Base-by-base conservation (phyloP, 2,329 filamentous ascomycete species). In the Fusarium annulatum region DNA sequence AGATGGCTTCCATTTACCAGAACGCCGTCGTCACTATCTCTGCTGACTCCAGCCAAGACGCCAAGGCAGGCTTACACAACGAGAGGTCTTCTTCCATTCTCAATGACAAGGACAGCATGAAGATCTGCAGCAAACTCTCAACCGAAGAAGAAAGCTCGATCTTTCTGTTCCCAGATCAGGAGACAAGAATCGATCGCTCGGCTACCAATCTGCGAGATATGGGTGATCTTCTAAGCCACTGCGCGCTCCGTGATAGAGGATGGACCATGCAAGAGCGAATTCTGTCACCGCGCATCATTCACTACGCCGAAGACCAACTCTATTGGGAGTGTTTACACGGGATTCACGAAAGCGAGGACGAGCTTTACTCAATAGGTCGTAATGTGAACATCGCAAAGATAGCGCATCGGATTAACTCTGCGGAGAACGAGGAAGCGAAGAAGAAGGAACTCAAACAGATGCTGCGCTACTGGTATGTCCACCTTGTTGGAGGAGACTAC, bases 261-360 rank as follows among this genome's bases (percentile, higher is more conserved):
- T 67, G 64, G 64, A 36, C 64, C 1, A 26, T 67, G 45, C 51
- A 66, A 66, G 64, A 67, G 28, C 51, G 64, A 8, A 66, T 52
- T 0, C n/a, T 67, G 0, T 66, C 64, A 1, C 33, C 51, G 0
- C n/a, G 64, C 0, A 39, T 60, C 12, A 66, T 67, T 3, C 61
- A 67, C 23, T 67, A n/a, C 5, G 61, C 64, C 6, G 23, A 34
- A 21, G 64, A 67, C 4, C 64, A 67, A 3, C 43, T 67, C 2
- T 67, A 67, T 15, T 66, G 64, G 64, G 64, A 60, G 16, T 67
- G 61, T 19, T 65, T 26, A 2, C 51, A 67, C 1, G 61, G 64
- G 0, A 59, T 66, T 1, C 39, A 66, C 5, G 45, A 67, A 36
- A 67, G 64, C 3, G 61, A 67, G 2, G 61, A 67, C 15, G 5